phyloP scores from a whole-genome alignment of 352 stramenopile genomes.

The Phytophthora brassicae region DNA sequence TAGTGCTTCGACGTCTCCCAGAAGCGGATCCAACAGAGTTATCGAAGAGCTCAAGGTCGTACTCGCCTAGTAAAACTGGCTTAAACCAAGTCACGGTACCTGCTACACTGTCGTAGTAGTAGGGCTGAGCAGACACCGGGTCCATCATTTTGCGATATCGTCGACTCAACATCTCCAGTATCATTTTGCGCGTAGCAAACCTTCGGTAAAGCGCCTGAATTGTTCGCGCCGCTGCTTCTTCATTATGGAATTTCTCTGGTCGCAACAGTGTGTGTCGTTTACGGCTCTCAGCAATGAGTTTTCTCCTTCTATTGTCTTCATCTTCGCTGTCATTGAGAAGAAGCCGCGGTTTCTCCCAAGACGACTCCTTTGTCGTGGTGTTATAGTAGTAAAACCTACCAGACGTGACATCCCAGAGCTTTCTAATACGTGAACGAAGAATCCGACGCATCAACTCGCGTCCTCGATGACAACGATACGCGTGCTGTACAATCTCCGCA shows the following conservation, averaged over 20 bases:
- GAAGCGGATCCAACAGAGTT: constrained; percentile 11
- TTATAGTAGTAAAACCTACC: constrained; percentile 77
- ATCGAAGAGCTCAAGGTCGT: constrained; percentile 51
- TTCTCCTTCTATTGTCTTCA: constrained; percentile 19
- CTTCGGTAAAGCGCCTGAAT: constrained; percentile 69
- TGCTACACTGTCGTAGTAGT: constrained; percentile 70
- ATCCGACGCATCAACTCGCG: constrained; percentile 41
- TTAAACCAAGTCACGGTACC: constrained; percentile 65
- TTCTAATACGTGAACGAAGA: constrained; percentile 56
- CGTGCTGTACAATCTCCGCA: constrained; percentile 54
- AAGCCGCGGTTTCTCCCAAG: constrained; percentile 62
- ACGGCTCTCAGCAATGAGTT: background rate
- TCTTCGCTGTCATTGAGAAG: constrained; percentile 31
- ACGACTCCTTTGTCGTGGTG: constrained; percentile 63
- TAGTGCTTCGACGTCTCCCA: constrained; percentile 19
- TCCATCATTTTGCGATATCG: constrained; percentile 71
- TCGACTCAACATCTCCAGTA: constrained; percentile 43
- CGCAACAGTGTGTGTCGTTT: constrained; percentile 17
- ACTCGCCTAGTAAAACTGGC: constrained; percentile 46
- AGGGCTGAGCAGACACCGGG: constrained; percentile 33
- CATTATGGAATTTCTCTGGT: constrained; percentile 36
- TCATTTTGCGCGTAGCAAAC: constrained; percentile 42
- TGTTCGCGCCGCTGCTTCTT: constrained; percentile 47
- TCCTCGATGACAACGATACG: constrained; percentile 44
- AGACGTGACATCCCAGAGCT: constrained; percentile 54